Evolutionary conservation across 768 basidiomycete species (phyloP).

Genomic region (Clitopilus passeckerianus): DNA sequence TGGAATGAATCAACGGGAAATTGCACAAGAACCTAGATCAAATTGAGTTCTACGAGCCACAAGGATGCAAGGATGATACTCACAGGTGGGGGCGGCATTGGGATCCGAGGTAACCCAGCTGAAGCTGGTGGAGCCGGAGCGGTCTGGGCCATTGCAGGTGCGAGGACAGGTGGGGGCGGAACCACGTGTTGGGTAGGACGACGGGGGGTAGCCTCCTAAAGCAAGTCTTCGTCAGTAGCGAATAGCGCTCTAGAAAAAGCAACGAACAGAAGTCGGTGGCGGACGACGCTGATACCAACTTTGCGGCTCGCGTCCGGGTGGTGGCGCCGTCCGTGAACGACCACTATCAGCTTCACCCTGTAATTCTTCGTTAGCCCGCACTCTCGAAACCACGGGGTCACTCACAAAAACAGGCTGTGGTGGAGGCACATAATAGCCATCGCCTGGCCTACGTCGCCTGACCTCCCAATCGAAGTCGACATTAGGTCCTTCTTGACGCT

Average conservation of each 20-base stretch:
- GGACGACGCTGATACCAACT: constrained; percentile 28
- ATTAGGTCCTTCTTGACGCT: not conserved
- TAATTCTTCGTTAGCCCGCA: not conserved
- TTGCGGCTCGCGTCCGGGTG: constrained; percentile 4
- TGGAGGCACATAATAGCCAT: not conserved
- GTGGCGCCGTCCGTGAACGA: constrained; percentile 23
- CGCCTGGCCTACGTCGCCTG: not conserved
- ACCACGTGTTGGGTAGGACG: constrained; percentile 6
- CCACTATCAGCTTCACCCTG: constrained; percentile 1
- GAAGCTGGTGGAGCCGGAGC: constrained; percentile 12
- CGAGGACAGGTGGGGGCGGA: constrained; percentile 19
- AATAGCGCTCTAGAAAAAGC: not conserved
- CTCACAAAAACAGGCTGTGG: constrained; percentile 20
- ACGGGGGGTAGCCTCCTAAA: not conserved
- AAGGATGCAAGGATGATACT: constrained; percentile 16
- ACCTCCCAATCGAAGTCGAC: constrained; percentile 3
- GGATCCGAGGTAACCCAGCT: constrained; percentile 28
- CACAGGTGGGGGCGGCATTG: constrained; percentile 53
- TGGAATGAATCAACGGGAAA: constrained; percentile 55
- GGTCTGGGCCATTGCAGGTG: not conserved
- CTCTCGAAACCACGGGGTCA: not conserved
- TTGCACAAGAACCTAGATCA: constrained; percentile 51
- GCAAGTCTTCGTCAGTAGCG: not conserved
- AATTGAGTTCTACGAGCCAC: constrained; percentile 1
- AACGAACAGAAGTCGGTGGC: not conserved